These are phyloP conservation scores for Trypanosoma rangeli DNA, from an alignment of 208 protist species.

Conservation along the genomic window DNA sequence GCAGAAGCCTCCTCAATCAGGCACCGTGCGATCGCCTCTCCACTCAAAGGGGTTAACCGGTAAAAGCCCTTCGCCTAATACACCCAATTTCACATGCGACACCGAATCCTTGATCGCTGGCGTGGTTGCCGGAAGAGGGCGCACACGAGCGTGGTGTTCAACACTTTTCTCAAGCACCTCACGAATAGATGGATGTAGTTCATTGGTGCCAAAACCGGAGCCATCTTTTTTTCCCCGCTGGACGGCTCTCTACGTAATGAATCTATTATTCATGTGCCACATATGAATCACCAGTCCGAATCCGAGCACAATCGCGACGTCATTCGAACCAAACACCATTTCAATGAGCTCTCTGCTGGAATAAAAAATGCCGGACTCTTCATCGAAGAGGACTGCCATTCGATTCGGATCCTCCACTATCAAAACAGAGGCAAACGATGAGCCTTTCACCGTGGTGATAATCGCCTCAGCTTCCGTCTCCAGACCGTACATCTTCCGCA, in stretches of 20 bases:
- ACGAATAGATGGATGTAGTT: constrained; percentile 26
- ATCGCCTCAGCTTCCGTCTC: constrained; percentile 59
- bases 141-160: constrained; percentile 23
- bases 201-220: constrained; percentile 1
- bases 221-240: constrained; percentile 27
- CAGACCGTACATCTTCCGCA: constrained; percentile 74
- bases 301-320: constrained; percentile 65
- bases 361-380: constrained; percentile 47
- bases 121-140: constrained; percentile 56
- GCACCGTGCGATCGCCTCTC: constrained; percentile 69
- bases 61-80: constrained; percentile 75
- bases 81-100: constrained; percentile 41
- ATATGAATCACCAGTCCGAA: constrained; percentile 56
- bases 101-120: constrained; percentile 65
- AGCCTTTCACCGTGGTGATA: constrained; percentile 49
- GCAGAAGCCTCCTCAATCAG: constrained; percentile 75
- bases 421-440: constrained; percentile 37
- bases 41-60: constrained; percentile 85
- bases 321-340: constrained; percentile 43
- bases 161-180: constrained; percentile 32
- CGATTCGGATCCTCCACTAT: constrained; percentile 62
- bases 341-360: constrained; percentile 6
- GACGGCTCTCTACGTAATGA: constrained; percentile 45
- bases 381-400: constrained; percentile 66
- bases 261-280: constrained; percentile 34